Base-by-base conservation (phyloP, 1,284 basidiomycete species). In the Moesziomyces aphidis region DNA sequence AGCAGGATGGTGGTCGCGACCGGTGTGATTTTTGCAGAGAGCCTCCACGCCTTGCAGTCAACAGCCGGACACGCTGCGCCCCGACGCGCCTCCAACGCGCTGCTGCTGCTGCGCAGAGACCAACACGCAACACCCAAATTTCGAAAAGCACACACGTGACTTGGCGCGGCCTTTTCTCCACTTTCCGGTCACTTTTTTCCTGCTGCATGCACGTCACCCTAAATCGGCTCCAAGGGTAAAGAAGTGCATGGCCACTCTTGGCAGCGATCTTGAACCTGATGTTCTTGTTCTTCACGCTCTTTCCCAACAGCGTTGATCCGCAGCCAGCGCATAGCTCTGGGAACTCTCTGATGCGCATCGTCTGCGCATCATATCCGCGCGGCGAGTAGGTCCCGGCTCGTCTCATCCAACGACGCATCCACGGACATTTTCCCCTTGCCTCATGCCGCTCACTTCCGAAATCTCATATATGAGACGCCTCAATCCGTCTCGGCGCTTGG, bases 131-230 rank as follows among this genome's bases (percentile, higher is more conserved):
- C 60, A 62, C 53, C 48, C 22, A 43, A 26, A 4, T 34, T 21
- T 23, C 45, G 22, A 22, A 53, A 69, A 60, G 57, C 61, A 70
- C 57, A 64, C 57, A 70, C 67, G 67, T 70, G 67, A 70, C 67
- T 31, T 61, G 7, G 23, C 26, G 10, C 10, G 9, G 15, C 21
- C 19, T 45, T 51, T 51, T 48, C 43, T 57, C 59, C 48, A 50
- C 36, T 55, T 45, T 50, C 10, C 31, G 11, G 31, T 34, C 31
- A 28, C 15, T 36, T 36, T 26, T 47, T 21, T 42, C 4, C 8
- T 28, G 11, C 17, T 22, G 43, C 21, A 55, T 50, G 53, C 48
- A 23, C 55, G 42, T 21, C 28, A 23, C 44, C 28, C 43, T 17
- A 28, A 28, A 31, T n/a, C 26, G 26, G 26, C 26, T 28, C 6